These are phyloP conservation scores for Calonectria fujianensis DNA, from an alignment of 2,329 filamentous ascomycete species.

Conservation along the genomic window DNA sequence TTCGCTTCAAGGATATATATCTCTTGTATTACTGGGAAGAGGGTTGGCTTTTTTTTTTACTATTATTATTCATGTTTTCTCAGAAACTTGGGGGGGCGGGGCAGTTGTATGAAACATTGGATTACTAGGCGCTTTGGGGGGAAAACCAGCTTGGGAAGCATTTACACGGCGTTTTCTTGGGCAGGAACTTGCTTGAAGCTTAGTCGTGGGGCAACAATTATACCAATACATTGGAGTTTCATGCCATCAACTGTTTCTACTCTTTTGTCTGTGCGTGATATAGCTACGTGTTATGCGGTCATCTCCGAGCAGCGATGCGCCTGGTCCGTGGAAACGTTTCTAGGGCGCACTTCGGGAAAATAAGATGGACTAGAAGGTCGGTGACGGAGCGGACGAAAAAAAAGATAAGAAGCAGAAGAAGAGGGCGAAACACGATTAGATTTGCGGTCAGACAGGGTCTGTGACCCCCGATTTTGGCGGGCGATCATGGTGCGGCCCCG, in stretches of 20 bases:
- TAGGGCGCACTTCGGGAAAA: constrained; percentile 23
- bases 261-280: constrained; percentile 42
- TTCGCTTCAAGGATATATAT: constrained; percentile 46
- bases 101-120: constrained; percentile 26
- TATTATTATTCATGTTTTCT: constrained; percentile 25
- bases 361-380: constrained; percentile 7
- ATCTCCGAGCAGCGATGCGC: constrained; percentile 42
- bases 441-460: constrained; percentile 28
- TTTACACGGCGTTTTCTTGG: constrained; percentile 39
- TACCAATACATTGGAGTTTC: constrained; percentile 51
- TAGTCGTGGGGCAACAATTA: constrained; percentile 49
- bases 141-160: constrained; percentile 39
- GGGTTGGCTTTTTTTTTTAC: constrained; percentile 25
- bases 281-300: constrained; percentile 44
- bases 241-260: constrained; percentile 41
- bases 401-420: neutral
- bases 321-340: constrained; percentile 39
- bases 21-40: constrained; percentile 47
- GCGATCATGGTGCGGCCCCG: constrained; percentile 31
- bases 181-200: constrained; percentile 34
- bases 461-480: constrained; percentile 27
- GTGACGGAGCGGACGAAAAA: constrained; percentile 20
- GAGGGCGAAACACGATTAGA: constrained; percentile 15
- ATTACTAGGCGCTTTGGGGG: constrained; percentile 32
- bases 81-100: neutral